phyloP scores from a whole-genome alignment of 1,284 basidiomycete genomes.

The Afroboletus lepidellus region DNA sequence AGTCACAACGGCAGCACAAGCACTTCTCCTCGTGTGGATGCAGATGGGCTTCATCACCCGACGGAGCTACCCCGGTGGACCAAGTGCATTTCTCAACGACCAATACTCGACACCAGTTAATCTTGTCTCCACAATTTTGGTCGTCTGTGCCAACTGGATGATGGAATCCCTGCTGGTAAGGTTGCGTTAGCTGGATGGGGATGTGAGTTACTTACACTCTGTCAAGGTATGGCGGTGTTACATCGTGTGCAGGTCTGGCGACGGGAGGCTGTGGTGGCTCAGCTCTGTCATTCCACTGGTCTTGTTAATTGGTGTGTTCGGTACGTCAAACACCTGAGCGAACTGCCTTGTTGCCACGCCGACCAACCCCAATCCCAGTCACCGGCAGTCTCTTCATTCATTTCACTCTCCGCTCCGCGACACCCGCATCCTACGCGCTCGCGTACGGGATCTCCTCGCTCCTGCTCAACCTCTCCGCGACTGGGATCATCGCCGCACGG shows the following conservation, averaged over 20 bases:
- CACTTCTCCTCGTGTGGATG: conserved; percentile 5
- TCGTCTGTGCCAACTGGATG: conserved; percentile 15
- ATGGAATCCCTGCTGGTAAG: conserved; percentile 17
- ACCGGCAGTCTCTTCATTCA: conserved; percentile 8
- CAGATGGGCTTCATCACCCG: conserved; percentile 14
- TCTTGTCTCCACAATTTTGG: conserved; percentile 3
- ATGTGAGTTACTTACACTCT: background rate
- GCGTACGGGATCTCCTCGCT: conserved; percentile 10
- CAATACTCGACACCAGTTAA: background rate
- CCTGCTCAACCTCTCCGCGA: conserved; percentile 12
- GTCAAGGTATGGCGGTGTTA: conserved; percentile 18
- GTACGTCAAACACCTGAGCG: conserved; percentile 2
- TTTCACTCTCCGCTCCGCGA: background rate
- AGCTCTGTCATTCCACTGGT: background rate
- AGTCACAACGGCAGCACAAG: conserved; percentile 7
- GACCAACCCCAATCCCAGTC: background rate
- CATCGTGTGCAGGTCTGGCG: conserved; percentile 10
- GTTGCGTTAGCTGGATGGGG: background rate
- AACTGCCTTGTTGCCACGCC: background rate
- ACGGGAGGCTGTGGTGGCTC: conserved; percentile 5
- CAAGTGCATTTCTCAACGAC: conserved; percentile 14
- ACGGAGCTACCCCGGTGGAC: conserved; percentile 19
- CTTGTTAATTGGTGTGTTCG: conserved; percentile 8
- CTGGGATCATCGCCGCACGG: conserved; percentile 15
- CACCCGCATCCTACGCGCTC: background rate